phyloP scores from a whole-genome alignment of 129 eudicot genomes.

The Chrysanthemum makinoi region DNA sequence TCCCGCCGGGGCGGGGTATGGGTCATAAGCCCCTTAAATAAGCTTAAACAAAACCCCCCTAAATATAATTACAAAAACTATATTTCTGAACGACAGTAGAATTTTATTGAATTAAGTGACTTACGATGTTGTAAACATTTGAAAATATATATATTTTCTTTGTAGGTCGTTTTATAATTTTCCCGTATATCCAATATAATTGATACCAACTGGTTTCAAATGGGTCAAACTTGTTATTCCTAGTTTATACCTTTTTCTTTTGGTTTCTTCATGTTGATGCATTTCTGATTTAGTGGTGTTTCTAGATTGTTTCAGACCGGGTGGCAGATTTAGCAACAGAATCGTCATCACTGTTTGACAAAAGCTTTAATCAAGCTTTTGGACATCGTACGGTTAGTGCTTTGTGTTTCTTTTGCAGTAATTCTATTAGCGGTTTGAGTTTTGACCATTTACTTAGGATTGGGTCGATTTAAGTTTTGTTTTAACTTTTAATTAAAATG shows the following conservation, averaged over 20 bases:
- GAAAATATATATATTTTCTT: not conserved
- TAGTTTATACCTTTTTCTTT: not conserved
- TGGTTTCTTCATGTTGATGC: conserved; percentile 10
- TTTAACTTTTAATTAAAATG: not conserved
- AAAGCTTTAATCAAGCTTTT: conserved; percentile 60
- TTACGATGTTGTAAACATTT: conserved; percentile 7
- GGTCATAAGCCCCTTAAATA: too few relatives aligned
- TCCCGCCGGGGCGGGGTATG: too few relatives aligned
- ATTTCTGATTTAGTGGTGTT: conserved; percentile 30
- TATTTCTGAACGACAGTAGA: not conserved
- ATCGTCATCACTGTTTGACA: conserved; percentile 57
- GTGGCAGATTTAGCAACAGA: conserved; percentile 60
- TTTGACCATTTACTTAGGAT: too few relatives aligned
- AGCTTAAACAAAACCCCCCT: not conserved
- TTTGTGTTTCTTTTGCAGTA: conserved; percentile 10
- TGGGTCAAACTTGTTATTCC: not conserved
- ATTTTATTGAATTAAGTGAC: not conserved
- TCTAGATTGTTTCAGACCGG: conserved; percentile 69
- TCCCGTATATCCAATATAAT: not conserved
- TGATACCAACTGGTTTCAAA: not conserved
- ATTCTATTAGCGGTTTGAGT: not conserved
- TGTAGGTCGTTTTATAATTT: not conserved
- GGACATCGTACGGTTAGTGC: conserved; percentile 60
- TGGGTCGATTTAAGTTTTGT: not conserved
- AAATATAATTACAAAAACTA: conserved; percentile 1